phyloP scores from a whole-genome alignment of 805 yeast species.

The Barnettozyma pratensis region DNA sequence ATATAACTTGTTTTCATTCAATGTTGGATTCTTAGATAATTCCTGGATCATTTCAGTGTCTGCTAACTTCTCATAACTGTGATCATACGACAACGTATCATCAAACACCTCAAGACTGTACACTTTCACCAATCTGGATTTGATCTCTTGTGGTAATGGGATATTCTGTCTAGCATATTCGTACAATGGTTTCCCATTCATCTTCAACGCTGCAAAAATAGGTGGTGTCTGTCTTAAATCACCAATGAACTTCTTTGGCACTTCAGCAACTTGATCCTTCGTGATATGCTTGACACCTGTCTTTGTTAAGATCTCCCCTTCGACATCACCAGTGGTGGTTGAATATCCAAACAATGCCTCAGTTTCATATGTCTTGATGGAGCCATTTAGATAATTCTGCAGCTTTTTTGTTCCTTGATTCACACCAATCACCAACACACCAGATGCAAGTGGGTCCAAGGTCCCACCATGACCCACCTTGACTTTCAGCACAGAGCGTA shows the following conservation, averaged over 20 bases:
- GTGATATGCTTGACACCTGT: conserved; percentile 55
- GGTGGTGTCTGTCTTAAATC: conserved; percentile 89
- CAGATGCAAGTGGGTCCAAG: conserved; percentile 92
- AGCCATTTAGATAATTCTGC: conserved; percentile 63
- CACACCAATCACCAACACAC: conserved; percentile 87
- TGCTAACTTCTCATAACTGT: conserved; percentile 36
- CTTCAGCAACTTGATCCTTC: conserved; percentile 41
- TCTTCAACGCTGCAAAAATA: conserved; percentile 85
- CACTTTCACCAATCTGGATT: conserved; percentile 66
- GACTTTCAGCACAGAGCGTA: conserved; percentile 48
- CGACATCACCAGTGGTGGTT: conserved; percentile 91
- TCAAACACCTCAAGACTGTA: conserved; percentile 45
- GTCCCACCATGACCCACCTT: conserved; percentile 99
- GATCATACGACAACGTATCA: conserved; percentile 51
- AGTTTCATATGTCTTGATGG: conserved; percentile 76
- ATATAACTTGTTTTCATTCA: conserved; percentile 57
- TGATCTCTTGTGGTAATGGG: conserved; percentile 81
- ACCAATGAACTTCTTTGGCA: conserved; percentile 70
- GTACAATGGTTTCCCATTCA: conserved; percentile 90
- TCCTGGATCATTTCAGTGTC: conserved; percentile 28
- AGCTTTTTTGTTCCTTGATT: conserved; percentile 86
- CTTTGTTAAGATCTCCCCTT: conserved; percentile 70
- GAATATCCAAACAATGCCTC: conserved; percentile 83
- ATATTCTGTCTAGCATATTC: conserved; percentile 89
- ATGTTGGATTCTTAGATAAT: conserved; percentile 34